phyloP scores from a whole-genome alignment of 1,284 basidiomycete genomes.

The Fomitopsis pinicola region DNA sequence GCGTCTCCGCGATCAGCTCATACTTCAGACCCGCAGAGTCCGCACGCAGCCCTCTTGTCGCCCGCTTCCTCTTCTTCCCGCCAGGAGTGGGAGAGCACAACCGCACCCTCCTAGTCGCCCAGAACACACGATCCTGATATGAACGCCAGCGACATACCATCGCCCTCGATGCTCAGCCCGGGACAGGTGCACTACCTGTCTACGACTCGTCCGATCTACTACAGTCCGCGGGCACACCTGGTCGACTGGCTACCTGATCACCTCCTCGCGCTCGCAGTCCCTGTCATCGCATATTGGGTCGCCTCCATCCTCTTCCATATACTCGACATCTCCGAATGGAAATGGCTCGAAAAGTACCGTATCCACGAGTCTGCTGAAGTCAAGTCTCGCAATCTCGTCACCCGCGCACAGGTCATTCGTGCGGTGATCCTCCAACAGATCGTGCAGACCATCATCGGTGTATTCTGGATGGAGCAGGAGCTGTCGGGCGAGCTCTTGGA shows the following conservation, averaged over 20 bases:
- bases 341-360: conserved; percentile 81
- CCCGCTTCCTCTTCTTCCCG: background rate
- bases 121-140: conserved; percentile 9
- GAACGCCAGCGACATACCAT: conserved; percentile 16
- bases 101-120: background rate
- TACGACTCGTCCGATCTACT: conserved; percentile 23
- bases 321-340: conserved; percentile 73
- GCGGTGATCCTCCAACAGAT: conserved; percentile 46
- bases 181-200: conserved; percentile 22
- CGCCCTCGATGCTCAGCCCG: conserved; percentile 16
- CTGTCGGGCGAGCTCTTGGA: conserved; percentile 39
- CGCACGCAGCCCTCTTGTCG: background rate
- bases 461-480: conserved; percentile 63
- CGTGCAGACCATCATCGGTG: conserved; percentile 79
- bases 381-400: conserved; percentile 72
- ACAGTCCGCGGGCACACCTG: conserved; percentile 16
- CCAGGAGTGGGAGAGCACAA: background rate
- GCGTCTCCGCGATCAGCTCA: conserved; percentile 1
- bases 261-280: conserved; percentile 68
- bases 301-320: conserved; percentile 78
- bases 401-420: conserved; percentile 72
- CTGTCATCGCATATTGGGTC: conserved; percentile 87
- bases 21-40: background rate
- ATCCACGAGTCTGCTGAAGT: conserved; percentile 89
- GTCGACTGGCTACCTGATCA: conserved; percentile 51